Percentiles rank a stretch among this genome's conserved stretches.
phyloP scores from a whole-genome alignment of 2,329 filamentous ascomycete species.

The Sclerotinia borealis region DNA sequence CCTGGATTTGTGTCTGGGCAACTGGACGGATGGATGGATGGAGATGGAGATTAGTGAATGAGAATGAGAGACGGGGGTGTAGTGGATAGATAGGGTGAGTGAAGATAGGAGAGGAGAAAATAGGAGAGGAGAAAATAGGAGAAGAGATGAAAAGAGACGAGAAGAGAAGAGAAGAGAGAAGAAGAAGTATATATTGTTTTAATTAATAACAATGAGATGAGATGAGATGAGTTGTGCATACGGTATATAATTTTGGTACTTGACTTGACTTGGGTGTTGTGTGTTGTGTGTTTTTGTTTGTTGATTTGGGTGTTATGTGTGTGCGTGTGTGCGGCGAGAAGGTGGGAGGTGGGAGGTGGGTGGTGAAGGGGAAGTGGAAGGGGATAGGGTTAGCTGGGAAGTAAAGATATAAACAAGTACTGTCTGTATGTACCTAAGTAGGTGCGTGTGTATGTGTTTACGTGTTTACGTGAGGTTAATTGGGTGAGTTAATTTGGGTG shows the following conservation, averaged over 20 bases:
- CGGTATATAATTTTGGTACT: background rate
- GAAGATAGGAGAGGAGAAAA: background rate
- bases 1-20: background rate
- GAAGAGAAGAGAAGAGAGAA: background rate
- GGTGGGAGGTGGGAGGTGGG: too few relatives aligned
- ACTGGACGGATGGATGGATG: background rate
- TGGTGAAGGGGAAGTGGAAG: too few relatives aligned
- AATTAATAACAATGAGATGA: conserved; percentile 1
- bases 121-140: background rate
- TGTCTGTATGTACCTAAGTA: too few relatives aligned
- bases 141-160: background rate
- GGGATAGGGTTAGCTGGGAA: too few relatives aligned
- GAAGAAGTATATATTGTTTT: background rate
- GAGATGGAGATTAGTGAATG: background rate
- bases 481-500: too few relatives aligned
- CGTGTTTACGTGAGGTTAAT: too few relatives aligned
- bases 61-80: background rate
- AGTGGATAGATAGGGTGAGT: too few relatives aligned
- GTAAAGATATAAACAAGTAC: too few relatives aligned
- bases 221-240: background rate
- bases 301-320: background rate
- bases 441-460: too few relatives aligned
- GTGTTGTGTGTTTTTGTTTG: background rate
- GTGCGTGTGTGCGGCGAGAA: too few relatives aligned
- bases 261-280: background rate